Base-by-base conservation (phyloP, 306 rosid species). In the Lathyrus aphaca region DNA sequence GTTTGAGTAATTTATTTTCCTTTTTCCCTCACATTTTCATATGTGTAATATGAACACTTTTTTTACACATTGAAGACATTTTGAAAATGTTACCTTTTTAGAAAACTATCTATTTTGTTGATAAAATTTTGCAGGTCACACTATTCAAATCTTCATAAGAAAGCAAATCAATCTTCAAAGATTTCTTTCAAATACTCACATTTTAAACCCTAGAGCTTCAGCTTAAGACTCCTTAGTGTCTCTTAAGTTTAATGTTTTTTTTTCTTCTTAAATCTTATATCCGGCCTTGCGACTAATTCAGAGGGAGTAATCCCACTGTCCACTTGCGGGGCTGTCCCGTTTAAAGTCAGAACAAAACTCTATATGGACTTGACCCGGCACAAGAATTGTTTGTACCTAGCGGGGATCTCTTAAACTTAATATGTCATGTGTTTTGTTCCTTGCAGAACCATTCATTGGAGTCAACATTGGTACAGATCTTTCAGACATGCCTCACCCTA, bases 401-500 rank as follows among this genome's bases (percentile, higher is more conserved):
- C 4, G 29, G 4, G 2, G 3, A 3, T 25, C 4, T 25, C 42
- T 57, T 10, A 25, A 30, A 18, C 27, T 15, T 69, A 44, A 56
- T 58, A 59, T 25, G 10, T 60, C 49, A 8, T 11, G 12, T 60
- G 39, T 57, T 74, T 74, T 81, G 76, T 13, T 68, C 43, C 49
- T 42, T 79, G 85, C 81, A 90, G 96, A 79, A 64, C 81, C 89
- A 17, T 86, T 82, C 46, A 74, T 90, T 61, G 96, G 96, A 38
- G 96, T 86, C 63, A 90, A 90, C 60, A 88, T 88, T 60, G 96
- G 96, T 38, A 88, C 95, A 17, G 88, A 86, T 63, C 95, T 90
- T 30, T 86, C 90, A 3, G 92, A 84, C 42, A 88, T 90, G 96
- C 96, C 96, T 42, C 92, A 88, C 56, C 87, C 96, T 16, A 90